Evolutionary conservation across 2,329 filamentous ascomycete genomes (phyloP).

Genomic region (Colletotrichum euphorbiae): DNA sequence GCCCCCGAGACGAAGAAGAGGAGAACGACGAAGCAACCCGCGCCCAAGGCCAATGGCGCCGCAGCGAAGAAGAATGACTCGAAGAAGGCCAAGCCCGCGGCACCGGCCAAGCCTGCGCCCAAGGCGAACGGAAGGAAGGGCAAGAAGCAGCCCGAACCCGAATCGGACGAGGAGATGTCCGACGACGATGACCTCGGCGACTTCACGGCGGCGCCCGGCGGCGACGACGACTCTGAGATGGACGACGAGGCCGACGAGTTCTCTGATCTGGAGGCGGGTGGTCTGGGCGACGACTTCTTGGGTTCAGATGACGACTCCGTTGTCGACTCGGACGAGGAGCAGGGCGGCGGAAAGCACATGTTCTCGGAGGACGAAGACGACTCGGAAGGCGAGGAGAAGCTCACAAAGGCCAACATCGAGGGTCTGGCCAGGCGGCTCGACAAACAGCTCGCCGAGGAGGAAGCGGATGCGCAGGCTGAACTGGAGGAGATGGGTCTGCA

Average conservation of each 20-base stretch:
- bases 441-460: slow-evolving; percentile 79
- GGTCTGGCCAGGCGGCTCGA: slow-evolving; percentile 90
- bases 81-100: slow-evolving; percentile 48
- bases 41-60: slow-evolving; percentile 49
- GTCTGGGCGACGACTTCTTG: slow-evolving; percentile 70
- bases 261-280: slow-evolving; percentile 55
- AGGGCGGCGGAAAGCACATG: slow-evolving; percentile 70
- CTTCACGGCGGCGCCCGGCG: slow-evolving; percentile 49
- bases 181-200: slow-evolving; percentile 48
- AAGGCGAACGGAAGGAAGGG: slow-evolving; percentile 45
- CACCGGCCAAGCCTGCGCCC: slow-evolving; percentile 41
- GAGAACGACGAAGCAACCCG: slow-evolving; percentile 51
- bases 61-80: slow-evolving; percentile 49
- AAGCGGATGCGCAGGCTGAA: slow-evolving; percentile 85
- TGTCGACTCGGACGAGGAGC: slow-evolving; percentile 78
- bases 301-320: slow-evolving; percentile 70
- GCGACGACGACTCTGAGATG: slow-evolving; percentile 46
- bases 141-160: slow-evolving; percentile 44
- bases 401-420: slow-evolving; percentile 96
- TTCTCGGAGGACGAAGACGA: slow-evolving; percentile 97
- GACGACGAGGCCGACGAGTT: slow-evolving; percentile 58
- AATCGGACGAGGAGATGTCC: slow-evolving; percentile 38
- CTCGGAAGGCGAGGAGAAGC: slow-evolving; percentile 86
- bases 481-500: slow-evolving; percentile 87
- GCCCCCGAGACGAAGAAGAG: slow-evolving; percentile 74